A percentile compares a stretch with the other conserved stretches of the same genome.
phyloP scores from a whole-genome alignment of 1,284 basidiomycete genomes.

The Sporisorium graminicola region DNA sequence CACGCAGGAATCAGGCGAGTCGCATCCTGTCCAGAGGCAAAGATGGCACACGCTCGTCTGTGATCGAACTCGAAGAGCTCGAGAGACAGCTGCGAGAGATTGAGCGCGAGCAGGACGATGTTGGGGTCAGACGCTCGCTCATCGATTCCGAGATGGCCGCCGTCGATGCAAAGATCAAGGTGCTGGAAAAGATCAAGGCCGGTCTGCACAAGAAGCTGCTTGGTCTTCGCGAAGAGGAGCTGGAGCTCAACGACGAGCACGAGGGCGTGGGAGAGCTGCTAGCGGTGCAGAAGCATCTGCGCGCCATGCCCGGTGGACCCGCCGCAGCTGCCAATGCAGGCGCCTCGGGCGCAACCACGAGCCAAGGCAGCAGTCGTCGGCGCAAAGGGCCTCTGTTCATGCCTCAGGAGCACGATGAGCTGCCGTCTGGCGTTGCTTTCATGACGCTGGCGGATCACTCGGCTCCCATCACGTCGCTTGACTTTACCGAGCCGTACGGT shows the following conservation, averaged over 20 bases:
- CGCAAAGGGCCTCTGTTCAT: conserved; percentile 82
- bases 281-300: conserved; percentile 62
- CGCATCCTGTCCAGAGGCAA: conserved; percentile 51
- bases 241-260: conserved; percentile 87
- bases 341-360: conserved; percentile 38
- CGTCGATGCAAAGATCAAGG: conserved; percentile 72
- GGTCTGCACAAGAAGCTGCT: conserved; percentile 86
- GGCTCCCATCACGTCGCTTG: conserved; percentile 86
- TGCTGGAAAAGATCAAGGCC: conserved; percentile 83
- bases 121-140: conserved; percentile 54
- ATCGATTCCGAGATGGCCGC: conserved; percentile 55
- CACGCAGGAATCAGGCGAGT: conserved; percentile 44
- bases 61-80: conserved; percentile 62
- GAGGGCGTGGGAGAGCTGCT: conserved; percentile 63
- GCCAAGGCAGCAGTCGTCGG: conserved; percentile 52
- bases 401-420: conserved; percentile 95
- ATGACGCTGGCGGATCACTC: conserved; percentile 89
- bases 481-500: conserved; percentile 97
- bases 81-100: conserved; percentile 64
- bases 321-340: conserved; percentile 53
- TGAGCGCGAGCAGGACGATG: conserved; percentile 59
- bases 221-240: conserved; percentile 90
- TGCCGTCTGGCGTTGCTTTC: conserved; percentile 93
- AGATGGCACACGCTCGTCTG: conserved; percentile 27
- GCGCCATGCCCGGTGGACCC: conserved; percentile 67